Evolutionary conservation across 495 filamentous ascomycete genomes (phyloP).

Genomic region (Aspergillus taichungensis): DNA sequence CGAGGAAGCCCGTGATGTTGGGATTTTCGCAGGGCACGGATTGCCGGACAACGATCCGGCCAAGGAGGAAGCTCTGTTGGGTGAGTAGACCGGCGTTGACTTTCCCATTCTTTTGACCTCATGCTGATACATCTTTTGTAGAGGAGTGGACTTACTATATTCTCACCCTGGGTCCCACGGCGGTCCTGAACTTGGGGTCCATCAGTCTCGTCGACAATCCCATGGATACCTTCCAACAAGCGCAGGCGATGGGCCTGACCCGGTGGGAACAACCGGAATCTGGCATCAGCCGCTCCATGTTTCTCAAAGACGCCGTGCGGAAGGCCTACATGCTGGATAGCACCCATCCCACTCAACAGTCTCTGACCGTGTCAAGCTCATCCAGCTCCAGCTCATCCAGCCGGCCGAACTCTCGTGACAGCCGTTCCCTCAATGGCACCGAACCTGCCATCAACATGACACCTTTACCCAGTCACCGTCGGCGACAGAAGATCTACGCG

Average conservation of each 20-base stretch:
- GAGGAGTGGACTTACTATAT: conserved; percentile 59
- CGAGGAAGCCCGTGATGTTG: conserved; percentile 44
- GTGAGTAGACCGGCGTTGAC: conserved; percentile 23
- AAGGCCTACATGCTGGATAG: conserved; percentile 49
- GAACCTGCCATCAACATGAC: background rate
- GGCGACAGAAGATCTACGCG: conserved; percentile 30
- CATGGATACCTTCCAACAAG: conserved; percentile 40
- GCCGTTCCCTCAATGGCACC: conserved; percentile 1
- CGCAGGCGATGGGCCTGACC: conserved; percentile 45
- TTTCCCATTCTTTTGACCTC: background rate
- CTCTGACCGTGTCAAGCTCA: conserved; percentile 4
- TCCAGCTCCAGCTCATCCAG: conserved; percentile 5
- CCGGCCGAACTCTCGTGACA: background rate
- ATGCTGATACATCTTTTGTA: conserved; percentile 28
- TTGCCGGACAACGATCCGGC: conserved; percentile 39
- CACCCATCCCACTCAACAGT: conserved; percentile 9
- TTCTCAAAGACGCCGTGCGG: conserved; percentile 54
- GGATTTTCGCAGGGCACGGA: conserved; percentile 45
- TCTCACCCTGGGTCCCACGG: conserved; percentile 50
- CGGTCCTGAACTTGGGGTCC: conserved; percentile 47
- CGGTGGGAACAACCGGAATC: conserved; percentile 44
- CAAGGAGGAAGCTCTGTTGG: conserved; percentile 46
- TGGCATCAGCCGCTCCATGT: conserved; percentile 43
- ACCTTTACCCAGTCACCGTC: conserved; percentile 16
- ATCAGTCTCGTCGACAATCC: conserved; percentile 35